phyloP scores from a whole-genome alignment of 352 stramenopile genomes.

The Peronosclerospora sorghi region DNA sequence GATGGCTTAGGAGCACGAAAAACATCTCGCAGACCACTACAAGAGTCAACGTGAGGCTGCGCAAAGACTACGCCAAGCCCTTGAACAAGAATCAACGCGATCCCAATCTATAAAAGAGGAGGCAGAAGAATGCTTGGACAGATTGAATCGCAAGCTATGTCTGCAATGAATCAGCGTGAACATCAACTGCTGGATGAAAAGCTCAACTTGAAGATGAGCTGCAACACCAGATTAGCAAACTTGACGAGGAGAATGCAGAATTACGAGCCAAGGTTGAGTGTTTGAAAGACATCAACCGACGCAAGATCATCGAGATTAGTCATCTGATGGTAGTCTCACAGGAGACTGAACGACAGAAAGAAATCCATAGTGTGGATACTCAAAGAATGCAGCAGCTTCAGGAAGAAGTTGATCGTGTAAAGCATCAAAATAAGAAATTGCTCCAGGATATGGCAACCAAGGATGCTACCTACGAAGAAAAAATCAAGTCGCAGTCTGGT shows the following conservation, averaged over 20 bases:
- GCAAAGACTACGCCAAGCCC: constrained; percentile 23
- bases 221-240: constrained; percentile 21
- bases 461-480: constrained; percentile 31
- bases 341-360: constrained; percentile 23
- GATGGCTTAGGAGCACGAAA: constrained; percentile 34
- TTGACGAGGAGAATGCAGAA: constrained; percentile 32
- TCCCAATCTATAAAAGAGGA: constrained; percentile 33
- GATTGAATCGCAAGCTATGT: constrained; percentile 28
- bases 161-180: constrained; percentile 39
- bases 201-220: constrained; percentile 26
- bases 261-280: constrained; percentile 33
- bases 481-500: constrained; percentile 30
- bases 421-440: constrained; percentile 32
- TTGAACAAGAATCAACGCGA: constrained; percentile 25
- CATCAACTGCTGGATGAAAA: constrained; percentile 38
- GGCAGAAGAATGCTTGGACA: constrained; percentile 25
- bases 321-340: constrained; percentile 36
- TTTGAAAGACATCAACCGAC: constrained; percentile 34
- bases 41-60: constrained; percentile 30
- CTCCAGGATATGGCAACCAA: constrained; percentile 37
- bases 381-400: constrained; percentile 30
- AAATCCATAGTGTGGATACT: constrained; percentile 12
- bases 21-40: constrained; percentile 31
- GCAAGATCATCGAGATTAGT: constrained; percentile 44
- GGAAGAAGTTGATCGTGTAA: constrained; percentile 24